Conservation (phyloP, 768 basidiomycete species). For the Mycena metata region DNA sequence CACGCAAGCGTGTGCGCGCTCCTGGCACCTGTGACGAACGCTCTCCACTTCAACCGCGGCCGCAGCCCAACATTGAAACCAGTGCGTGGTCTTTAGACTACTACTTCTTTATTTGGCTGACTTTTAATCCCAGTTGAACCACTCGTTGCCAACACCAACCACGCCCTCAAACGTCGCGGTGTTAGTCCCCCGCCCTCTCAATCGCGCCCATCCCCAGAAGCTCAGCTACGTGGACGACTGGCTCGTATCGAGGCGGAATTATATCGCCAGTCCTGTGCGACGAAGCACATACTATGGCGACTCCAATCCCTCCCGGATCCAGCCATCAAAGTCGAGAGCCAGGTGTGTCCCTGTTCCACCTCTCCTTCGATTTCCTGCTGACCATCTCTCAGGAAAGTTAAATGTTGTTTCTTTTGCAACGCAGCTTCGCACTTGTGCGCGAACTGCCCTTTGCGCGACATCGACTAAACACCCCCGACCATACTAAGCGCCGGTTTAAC, state of each 20-base stretch:
- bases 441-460: neutral
- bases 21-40: neutral
- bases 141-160: too few relatives aligned
- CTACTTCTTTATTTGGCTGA: too few relatives aligned
- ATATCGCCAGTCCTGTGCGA: neutral
- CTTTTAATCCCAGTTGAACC: too few relatives aligned
- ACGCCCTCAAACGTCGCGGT: neutral
- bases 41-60: neutral
- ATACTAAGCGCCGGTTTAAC: too few relatives aligned
- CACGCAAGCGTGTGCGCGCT: slow-evolving; percentile 2
- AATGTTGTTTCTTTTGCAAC: slow-evolving; percentile 4
- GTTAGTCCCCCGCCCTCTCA: neutral
- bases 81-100: too few relatives aligned
- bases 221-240: slow-evolving; percentile 5
- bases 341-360: too few relatives aligned
- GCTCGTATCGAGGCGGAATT: slow-evolving; percentile 16
- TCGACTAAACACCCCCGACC: neutral
- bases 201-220: neutral
- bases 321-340: neutral
- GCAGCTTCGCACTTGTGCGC: too few relatives aligned
- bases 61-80: too few relatives aligned
- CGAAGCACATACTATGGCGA: slow-evolving; percentile 1
- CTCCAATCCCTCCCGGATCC: neutral
- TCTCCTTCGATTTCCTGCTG: too few relatives aligned
- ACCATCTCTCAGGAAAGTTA: slow-evolving; percentile 7